A percentile compares a stretch with the other conserved stretches of the same genome.
Conservation (phyloP, 2,329 filamentous ascomycete genomes). For the Ophiosphaerella korrae region DNA sequence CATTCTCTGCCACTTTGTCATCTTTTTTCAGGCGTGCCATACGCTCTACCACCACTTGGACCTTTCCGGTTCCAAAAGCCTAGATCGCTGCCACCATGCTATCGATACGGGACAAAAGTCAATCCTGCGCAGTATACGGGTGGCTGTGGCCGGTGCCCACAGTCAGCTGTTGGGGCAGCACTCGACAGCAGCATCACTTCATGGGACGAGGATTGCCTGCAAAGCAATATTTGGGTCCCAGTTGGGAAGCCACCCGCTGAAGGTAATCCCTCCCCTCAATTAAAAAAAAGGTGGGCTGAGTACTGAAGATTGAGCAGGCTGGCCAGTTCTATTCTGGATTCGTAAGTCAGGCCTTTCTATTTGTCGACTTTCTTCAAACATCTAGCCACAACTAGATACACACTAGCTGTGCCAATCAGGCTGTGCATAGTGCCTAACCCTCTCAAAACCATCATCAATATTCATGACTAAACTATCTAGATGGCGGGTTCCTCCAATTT, state of each 20-base stretch:
- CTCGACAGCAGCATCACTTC: constrained; percentile 27
- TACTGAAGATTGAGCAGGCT: constrained; percentile 45
- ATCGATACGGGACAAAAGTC: constrained; percentile 57
- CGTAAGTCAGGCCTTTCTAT: constrained; percentile 46
- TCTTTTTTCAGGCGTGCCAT: constrained; percentile 62
- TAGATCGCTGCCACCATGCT: constrained; percentile 53
- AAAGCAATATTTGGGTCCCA: constrained; percentile 62
- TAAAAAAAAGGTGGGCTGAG: background rate
- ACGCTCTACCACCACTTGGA: constrained; percentile 57
- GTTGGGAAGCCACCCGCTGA: constrained; percentile 49
- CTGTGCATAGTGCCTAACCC: background rate
- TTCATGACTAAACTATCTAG: constrained; percentile 25
- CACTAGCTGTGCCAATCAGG: background rate
- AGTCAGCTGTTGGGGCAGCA: constrained; percentile 42
- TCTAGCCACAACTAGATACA: background rate
- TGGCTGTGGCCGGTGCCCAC: constrained; percentile 56
- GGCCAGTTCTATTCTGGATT: constrained; percentile 64
- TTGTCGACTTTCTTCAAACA: constrained; percentile 1
- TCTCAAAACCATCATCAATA: background rate
- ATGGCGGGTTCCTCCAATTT: constrained; percentile 63
- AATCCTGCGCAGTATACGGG: constrained; percentile 55
- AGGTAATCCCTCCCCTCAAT: constrained; percentile 22
- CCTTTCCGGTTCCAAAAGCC: constrained; percentile 58
- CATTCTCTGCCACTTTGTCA: constrained; percentile 49
- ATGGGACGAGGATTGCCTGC: constrained; percentile 61